Evolutionary conservation across 2,329 filamentous ascomycete species (phyloP), one percentile per base, ranked within the genome.

Genomic region (Periconia sp.): DNA sequence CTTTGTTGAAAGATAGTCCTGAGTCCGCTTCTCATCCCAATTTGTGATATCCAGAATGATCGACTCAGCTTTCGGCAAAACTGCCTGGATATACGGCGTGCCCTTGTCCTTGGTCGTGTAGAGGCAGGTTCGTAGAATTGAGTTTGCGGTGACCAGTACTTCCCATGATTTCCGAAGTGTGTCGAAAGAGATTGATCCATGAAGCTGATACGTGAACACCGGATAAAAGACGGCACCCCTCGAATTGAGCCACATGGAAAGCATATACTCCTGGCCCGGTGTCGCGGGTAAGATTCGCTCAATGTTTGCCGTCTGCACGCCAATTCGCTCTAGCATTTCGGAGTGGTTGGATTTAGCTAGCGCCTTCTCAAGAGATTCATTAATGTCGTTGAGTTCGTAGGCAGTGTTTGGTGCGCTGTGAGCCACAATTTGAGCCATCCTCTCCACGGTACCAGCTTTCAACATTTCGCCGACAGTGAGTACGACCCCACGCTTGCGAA

Each of bases 261-360:
- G 74, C 84, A 94, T 89, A 66, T 94, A 92, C 0, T 82, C 72
- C 63, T 96, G 91, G 57, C 90, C 88, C 2, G 90, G 79, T 3
- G 88, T 83, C 3, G 85, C 84, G 1, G 89, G 89, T 1, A 92
- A 65, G 1, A 87, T 52, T 0, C 59, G 61, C 45, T 87, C 80
- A 10, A 88, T 69, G 4, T 79, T 64, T 0, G 72, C 52, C 1
- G 58, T 15, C 0, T 70, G 43, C 1, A 88, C 62, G 1, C 73
- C 71, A 7, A 72, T 63, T 1, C 57, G 39, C 0, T 53, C 21
- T 1, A 84, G 48, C 0, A 85, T 46, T 0, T 48, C 37, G 0
- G 61, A 22, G 0, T 71, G 46, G 12, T 80, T 61, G 3, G 84
- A 46, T 1, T 58, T 58, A 4, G 57, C 13, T 1, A 81, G 57